phyloP scores from a whole-genome alignment of 2,329 filamentous ascomycete genomes.

The Tothia fuscella region DNA sequence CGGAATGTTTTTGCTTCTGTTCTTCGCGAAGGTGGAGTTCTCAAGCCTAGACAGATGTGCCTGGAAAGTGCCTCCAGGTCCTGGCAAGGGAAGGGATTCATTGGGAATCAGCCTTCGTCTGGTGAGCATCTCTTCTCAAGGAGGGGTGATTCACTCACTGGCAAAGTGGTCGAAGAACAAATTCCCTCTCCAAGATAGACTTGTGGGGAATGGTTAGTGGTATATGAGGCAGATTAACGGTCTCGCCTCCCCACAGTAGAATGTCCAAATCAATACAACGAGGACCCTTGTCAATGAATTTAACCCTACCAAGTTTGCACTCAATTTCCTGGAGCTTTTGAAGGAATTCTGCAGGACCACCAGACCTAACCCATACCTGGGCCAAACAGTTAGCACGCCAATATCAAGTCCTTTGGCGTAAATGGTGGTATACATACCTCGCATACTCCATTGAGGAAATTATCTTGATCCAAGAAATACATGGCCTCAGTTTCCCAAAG shows the following conservation, averaged over 20 bases:
- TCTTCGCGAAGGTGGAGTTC: too few relatives aligned
- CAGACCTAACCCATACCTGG: conserved; percentile 34
- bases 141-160: conserved; percentile 42
- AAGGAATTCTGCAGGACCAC: conserved; percentile 63
- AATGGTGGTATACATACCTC: conserved; percentile 51
- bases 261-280: conserved; percentile 93
- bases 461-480: conserved; percentile 83
- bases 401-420: background rate
- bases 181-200: conserved; percentile 80
- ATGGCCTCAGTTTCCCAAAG: conserved; percentile 94
- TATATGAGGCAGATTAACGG: conserved; percentile 56
- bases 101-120: conserved; percentile 5
- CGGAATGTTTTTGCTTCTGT: conserved; percentile 23
- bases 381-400: background rate
- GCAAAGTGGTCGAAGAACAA: conserved; percentile 77
- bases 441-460: conserved; percentile 85
- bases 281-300: conserved; percentile 84
- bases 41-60: conserved; percentile 41
- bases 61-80: conserved; percentile 12
- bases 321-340: conserved; percentile 79
- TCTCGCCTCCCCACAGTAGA: conserved; percentile 62
- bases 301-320: conserved; percentile 62
- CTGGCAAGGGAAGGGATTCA: background rate
- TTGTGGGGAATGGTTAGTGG: conserved; percentile 56
- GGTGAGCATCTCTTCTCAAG: background rate